Conservation (phyloP, 768 basidiomycete genomes). For the Favolaschia claudopus region DNA sequence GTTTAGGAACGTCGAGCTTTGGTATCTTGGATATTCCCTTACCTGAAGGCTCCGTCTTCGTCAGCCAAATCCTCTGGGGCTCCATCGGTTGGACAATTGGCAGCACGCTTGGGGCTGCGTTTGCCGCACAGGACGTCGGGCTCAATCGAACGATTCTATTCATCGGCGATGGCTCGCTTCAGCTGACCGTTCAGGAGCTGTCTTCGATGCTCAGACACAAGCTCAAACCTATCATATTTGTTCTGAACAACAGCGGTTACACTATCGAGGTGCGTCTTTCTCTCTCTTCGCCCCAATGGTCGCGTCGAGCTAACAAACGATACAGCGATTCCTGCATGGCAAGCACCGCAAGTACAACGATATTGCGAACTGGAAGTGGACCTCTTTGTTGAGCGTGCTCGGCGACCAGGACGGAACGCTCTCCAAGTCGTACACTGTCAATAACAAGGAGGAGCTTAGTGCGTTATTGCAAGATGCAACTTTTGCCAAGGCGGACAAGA, state of each 20-base stretch:
- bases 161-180: conserved; percentile 86
- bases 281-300: background rate
- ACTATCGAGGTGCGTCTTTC: conserved; percentile 79
- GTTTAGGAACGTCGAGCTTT: conserved; percentile 77
- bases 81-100: conserved; percentile 92
- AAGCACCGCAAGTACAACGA: conserved; percentile 75
- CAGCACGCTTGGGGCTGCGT: conserved; percentile 77
- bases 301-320: background rate
- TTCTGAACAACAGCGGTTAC: conserved; percentile 84
- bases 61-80: conserved; percentile 89
- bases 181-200: conserved; percentile 83
- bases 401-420: conserved; percentile 58
- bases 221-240: conserved; percentile 84
- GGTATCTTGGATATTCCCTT: conserved; percentile 84
- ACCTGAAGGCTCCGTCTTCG: conserved; percentile 69
- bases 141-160: conserved; percentile 81
- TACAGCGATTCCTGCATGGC: conserved; percentile 40
- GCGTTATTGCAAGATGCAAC: conserved; percentile 65
- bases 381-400: conserved; percentile 65
- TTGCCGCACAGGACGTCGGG: conserved; percentile 74
- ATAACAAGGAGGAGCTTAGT: conserved; percentile 71
- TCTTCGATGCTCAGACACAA: conserved; percentile 81
- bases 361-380: conserved; percentile 83
- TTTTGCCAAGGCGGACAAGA: conserved; percentile 70
- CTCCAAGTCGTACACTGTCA: conserved; percentile 71